phyloP scores from a whole-genome alignment of 768 basidiomycete species.

The Suillus fuscotomentosus region DNA sequence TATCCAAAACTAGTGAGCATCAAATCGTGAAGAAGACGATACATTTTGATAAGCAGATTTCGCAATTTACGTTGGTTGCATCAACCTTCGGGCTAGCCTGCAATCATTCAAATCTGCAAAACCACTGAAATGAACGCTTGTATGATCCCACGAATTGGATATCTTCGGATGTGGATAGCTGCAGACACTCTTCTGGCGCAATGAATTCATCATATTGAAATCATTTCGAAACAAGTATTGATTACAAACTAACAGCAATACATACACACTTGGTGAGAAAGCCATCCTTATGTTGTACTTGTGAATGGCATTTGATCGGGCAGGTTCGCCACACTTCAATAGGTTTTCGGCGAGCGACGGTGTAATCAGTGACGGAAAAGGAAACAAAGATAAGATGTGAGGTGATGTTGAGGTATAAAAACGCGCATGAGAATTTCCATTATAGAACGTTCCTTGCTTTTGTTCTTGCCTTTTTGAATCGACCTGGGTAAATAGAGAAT shows the following conservation, averaged over 20 bases:
- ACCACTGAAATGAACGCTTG: no score
- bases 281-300: no score
- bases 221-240: no score
- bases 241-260: no score
- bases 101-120: background rate
- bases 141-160: no score
- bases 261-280: no score
- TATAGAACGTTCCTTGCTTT: background rate
- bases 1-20: background rate
- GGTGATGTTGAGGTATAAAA: background rate
- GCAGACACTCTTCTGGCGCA: no score
- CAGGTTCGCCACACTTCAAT: background rate
- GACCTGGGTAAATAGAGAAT: constrained; percentile 8
- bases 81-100: no score
- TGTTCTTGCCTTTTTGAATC: background rate
- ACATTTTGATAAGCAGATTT: background rate
- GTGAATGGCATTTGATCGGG: background rate
- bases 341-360: background rate
- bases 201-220: no score
- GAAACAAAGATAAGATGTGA: background rate
- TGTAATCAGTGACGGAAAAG: background rate
- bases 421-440: background rate
- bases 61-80: background rate
- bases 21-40: background rate
- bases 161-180: no score